Evolutionary conservation across 768 basidiomycete species (phyloP).

Genomic region (Tricholoma flavovirens): DNA sequence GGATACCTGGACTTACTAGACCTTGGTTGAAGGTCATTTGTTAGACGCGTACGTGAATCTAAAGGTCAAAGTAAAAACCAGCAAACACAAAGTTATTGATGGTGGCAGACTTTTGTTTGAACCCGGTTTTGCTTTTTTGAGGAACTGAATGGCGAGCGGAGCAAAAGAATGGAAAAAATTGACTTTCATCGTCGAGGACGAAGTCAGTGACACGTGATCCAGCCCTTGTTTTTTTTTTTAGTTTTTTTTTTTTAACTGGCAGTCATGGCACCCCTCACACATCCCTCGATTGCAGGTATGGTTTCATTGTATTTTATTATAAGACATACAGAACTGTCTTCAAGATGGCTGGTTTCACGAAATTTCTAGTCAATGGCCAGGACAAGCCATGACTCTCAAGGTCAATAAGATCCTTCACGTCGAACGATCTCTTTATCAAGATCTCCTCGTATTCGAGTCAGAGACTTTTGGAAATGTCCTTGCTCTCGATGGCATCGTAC

Average conservation of each 20-base stretch:
- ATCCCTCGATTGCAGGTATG: slow-evolving; percentile 51
- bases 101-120: neutral
- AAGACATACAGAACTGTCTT: neutral
- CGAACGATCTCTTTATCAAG: slow-evolving; percentile 92
- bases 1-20: neutral
- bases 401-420: slow-evolving; percentile 93
- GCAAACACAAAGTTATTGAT: neutral
- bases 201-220: too few species aligned
- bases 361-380: slow-evolving; percentile 93
- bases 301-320: neutral
- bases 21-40: slow-evolving; percentile 7
- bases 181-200: neutral
- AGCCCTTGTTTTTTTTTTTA: too few species aligned
- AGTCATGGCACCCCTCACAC: slow-evolving; percentile 49
- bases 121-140: neutral
- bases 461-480: slow-evolving; percentile 97
- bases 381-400: slow-evolving; percentile 95
- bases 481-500: slow-evolving; percentile 91
- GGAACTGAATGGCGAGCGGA: neutral
- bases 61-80: neutral
- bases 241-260: slow-evolving; percentile 8
- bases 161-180: neutral
- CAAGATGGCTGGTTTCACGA: slow-evolving; percentile 94
- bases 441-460: slow-evolving; percentile 95
- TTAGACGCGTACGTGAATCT: slow-evolving; percentile 15